Percentiles rank a stretch among this genome's conserved stretches.
Conservation (phyloP, 2,329 filamentous ascomycete genomes). For the Fusarium buharicum region DNA sequence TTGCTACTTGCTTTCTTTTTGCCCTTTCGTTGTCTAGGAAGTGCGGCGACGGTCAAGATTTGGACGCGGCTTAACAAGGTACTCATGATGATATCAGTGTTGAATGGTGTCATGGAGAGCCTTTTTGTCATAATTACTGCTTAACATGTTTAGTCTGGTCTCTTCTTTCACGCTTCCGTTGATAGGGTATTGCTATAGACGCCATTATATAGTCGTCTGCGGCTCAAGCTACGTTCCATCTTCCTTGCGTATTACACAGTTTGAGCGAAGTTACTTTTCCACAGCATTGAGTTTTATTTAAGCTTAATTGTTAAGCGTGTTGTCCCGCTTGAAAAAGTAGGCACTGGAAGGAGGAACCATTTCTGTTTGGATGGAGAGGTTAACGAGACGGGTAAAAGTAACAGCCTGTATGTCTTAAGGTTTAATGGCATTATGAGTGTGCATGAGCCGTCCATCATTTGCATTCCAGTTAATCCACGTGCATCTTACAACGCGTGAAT, state of each 20-base stretch:
- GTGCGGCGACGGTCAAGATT: neutral
- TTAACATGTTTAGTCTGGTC: too few relatives aligned
- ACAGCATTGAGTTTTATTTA: neutral
- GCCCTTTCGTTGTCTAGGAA: neutral
- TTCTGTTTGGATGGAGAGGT: neutral
- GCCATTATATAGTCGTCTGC: too few relatives aligned
- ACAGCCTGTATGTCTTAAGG: neutral
- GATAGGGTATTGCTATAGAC: too few relatives aligned
- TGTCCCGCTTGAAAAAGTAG: too few relatives aligned
- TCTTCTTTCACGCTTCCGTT: too few relatives aligned
- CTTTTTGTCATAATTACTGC: too few relatives aligned
- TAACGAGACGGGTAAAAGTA: accelerated
- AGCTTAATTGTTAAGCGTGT: neutral
- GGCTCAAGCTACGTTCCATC: too few relatives aligned
- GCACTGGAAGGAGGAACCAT: neutral
- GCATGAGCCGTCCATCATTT: neutral
- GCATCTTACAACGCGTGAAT: too few relatives aligned
- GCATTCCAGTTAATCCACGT: neutral
- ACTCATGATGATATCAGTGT: accelerated
- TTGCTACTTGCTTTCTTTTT: neutral
- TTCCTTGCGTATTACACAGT: too few relatives aligned
- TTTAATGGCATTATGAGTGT: neutral
- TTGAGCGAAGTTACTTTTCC: neutral
- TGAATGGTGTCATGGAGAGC: too few relatives aligned
- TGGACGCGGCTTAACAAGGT: too few relatives aligned